These are phyloP conservation scores for Aspergillus alliaceus DNA, from an alignment of 2,329 filamentous ascomycete species.

Conservation along the genomic window DNA sequence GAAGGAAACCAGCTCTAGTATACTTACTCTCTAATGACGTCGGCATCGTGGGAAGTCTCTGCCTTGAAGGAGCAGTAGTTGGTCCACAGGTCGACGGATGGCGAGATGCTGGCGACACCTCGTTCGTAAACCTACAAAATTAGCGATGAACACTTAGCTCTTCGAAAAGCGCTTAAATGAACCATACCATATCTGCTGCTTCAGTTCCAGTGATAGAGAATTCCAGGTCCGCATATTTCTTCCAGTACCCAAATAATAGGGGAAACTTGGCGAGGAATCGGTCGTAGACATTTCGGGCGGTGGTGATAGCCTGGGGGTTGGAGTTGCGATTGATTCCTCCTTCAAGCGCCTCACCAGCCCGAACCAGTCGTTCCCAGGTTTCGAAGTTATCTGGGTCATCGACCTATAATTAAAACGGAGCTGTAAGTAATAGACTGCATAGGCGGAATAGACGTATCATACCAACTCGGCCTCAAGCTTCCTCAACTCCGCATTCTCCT, in stretches of 20 bases:
- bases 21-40: slow-evolving; percentile 99
- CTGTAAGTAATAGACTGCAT: slow-evolving; percentile 6
- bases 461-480: slow-evolving; percentile 78
- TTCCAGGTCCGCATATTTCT: slow-evolving; percentile 97
- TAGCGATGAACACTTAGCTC: neutral
- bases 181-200: slow-evolving; percentile 86
- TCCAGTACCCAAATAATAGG: slow-evolving; percentile 97
- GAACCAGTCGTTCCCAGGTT: slow-evolving; percentile 88
- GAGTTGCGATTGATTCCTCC: slow-evolving; percentile 96
- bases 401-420: slow-evolving; percentile 40
- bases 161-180: neutral
- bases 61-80: slow-evolving; percentile 98
- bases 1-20: slow-evolving; percentile 59
- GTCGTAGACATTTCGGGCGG: slow-evolving; percentile 85
- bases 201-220: slow-evolving; percentile 97
- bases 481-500: slow-evolving; percentile 79
- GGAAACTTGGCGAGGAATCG: slow-evolving; percentile 93
- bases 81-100: slow-evolving; percentile 94
- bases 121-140: slow-evolving; percentile 81
- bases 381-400: slow-evolving; percentile 89
- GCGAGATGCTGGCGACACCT: slow-evolving; percentile 87
- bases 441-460: slow-evolving; percentile 35
- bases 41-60: slow-evolving; percentile 91
- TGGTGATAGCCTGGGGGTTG: slow-evolving; percentile 85
- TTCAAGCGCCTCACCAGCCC: slow-evolving; percentile 78